These are phyloP conservation scores for Funneliformis geosporum DNA, from an alignment of 192 early-diverging fungal genomes.

Conservation along the genomic window DNA sequence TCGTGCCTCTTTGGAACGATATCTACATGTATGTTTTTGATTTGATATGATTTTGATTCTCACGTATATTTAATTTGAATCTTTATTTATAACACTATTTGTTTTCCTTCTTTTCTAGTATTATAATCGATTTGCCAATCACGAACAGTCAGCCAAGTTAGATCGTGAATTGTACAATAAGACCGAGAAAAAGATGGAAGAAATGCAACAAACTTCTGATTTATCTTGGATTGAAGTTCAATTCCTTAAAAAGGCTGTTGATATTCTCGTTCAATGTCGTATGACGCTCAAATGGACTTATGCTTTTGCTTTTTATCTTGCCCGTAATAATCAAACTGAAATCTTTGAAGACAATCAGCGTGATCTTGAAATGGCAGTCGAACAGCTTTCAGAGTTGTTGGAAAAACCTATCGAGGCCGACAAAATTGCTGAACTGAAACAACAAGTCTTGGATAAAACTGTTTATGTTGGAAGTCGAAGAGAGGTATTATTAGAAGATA, in stretches of 20 bases:
- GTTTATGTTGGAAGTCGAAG: conserved; percentile 87
- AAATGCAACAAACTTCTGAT: conserved; percentile 85
- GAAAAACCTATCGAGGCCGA: conserved; percentile 81
- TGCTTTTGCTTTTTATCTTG: conserved; percentile 93
- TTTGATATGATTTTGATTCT: neutral
- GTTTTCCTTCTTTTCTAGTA: conserved; percentile 58
- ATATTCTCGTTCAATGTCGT: conserved; percentile 85
- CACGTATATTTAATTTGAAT: neutral
- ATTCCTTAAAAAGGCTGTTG: conserved; percentile 91
- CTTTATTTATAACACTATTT: neutral
- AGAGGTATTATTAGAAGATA: conserved; percentile 89
- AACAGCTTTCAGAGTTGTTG: conserved; percentile 87
- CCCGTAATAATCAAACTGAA: conserved; percentile 79
- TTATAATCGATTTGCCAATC: conserved; percentile 96
- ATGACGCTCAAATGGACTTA: conserved; percentile 98
- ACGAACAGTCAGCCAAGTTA: conserved; percentile 91
- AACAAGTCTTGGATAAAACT: conserved; percentile 90
- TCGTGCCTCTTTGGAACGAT: conserved; percentile 83
- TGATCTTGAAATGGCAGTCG: conserved; percentile 97
- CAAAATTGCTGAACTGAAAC: conserved; percentile 77
- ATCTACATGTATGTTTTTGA: conserved; percentile 78
- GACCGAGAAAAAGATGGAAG: conserved; percentile 94
- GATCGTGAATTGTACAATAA: conserved; percentile 78
- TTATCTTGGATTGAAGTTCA: conserved; percentile 99
- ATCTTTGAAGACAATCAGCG: conserved; percentile 98